Base-by-base conservation (phyloP, 768 basidiomycete genomes). In the Leccinum uliginosum region DNA sequence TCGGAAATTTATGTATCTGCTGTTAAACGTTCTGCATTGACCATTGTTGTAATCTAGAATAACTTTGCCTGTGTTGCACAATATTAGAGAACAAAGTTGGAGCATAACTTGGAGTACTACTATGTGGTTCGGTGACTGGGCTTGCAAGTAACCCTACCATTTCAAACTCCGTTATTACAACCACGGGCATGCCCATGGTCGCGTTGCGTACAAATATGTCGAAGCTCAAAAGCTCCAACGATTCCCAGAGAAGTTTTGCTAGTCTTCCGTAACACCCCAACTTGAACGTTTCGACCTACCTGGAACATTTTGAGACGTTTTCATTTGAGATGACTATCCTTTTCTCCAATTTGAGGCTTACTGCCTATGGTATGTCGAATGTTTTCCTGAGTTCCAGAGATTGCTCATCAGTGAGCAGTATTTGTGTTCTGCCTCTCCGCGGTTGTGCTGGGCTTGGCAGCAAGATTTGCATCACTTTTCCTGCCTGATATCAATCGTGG, bases 381-480 rank as follows among this genome's bases (percentile, higher is more conserved):
- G 54, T n/a, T 56, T 56, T 26, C 55, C 30, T 30, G n/a, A 27
- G 12, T 21, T 23, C 46, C n/a, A 15, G 24, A 49, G 48, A 50
- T 62, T 79, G 75, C 34, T 52, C 43, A 53, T 60, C 56, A 35
- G 52, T 49, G 54, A 23, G 43, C 63, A 80, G 78, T 73, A 32
- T 57, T 63, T 32, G 67, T 77, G 27, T 68, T 79, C 44, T 56
- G 75, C 51, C 67, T 79, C 56, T 69, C 73, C 17, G 76, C 75
- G 14, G 76, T 79, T 27, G 85, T 89, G 35, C 78, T 92, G 4
- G 90, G 90, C 10, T 68, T 92, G 23, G 75, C 83, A 3, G 83
- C 80, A 12, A 82, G 89, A 70, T 83, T 91, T 62, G 87, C 85
- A 1, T 77, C 56, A 50, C 67, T 85, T 46, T 91, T 91, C 70